Conservation (phyloP, 78 protist species). For the Planoprotostelium fungivorum region DNA sequence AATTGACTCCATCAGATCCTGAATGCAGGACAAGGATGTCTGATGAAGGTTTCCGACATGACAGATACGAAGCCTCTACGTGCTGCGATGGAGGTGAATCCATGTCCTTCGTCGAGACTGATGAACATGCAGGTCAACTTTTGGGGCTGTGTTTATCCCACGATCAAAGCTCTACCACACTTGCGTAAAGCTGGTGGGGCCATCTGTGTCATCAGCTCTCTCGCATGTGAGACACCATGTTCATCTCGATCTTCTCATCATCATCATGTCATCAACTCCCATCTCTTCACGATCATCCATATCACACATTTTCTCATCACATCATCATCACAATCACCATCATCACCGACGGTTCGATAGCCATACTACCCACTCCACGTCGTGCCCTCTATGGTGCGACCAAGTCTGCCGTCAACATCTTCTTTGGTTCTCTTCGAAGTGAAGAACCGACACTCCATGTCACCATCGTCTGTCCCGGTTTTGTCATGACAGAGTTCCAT, state of each 20-base stretch:
- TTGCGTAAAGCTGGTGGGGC: neutral
- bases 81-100: neutral
- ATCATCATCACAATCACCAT: neutral
- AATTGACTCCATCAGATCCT: neutral
- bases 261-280: too few species aligned
- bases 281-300: too few species aligned
- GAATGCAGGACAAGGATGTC: neutral
- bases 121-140: neutral
- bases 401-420: neutral
- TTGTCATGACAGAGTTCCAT: neutral
- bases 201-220: neutral
- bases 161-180: neutral
- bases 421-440: neutral
- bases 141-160: neutral
- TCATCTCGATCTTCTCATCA: too few species aligned
- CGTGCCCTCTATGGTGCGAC: neutral
- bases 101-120: too few species aligned
- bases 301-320: neutral
- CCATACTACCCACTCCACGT: neutral
- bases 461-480: neutral
- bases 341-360: neutral
- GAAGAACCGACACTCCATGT: neutral
- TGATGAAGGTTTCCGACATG: neutral
- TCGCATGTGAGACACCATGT: neutral
- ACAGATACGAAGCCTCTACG: neutral